Conservation (phyloP, 768 basidiomycete genomes). For the Tulasnella sp. region DNA sequence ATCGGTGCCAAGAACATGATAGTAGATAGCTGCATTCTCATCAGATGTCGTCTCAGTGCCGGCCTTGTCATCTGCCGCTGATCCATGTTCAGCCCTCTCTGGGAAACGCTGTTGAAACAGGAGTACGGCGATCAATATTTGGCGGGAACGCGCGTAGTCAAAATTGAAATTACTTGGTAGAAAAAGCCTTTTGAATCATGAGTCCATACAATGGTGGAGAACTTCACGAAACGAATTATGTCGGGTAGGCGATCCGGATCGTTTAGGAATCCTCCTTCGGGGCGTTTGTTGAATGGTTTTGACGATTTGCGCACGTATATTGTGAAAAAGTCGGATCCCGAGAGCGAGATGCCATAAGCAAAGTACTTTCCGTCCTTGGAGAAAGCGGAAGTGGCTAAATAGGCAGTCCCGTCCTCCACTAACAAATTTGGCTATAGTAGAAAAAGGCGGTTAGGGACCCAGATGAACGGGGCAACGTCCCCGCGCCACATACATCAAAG, state of each 20-base stretch:
- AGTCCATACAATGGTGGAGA: conserved; percentile 64
- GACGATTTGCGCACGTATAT: conserved; percentile 59
- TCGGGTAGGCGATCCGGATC: conserved; percentile 50
- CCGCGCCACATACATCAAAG: conserved; percentile 53
- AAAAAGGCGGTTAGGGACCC: neutral
- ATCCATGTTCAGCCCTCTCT: conserved; percentile 40
- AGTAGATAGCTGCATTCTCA: conserved; percentile 64
- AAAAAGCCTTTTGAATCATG: conserved; percentile 77
- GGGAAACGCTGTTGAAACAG: conserved; percentile 46
- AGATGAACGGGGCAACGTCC: neutral
- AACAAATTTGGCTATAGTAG: conserved; percentile 61
- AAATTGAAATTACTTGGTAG: conserved; percentile 48
- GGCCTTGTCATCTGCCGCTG: conserved; percentile 35
- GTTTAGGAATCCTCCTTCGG: conserved; percentile 25
- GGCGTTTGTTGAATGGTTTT: conserved; percentile 48
- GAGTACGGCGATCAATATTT: neutral
- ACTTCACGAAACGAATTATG: conserved; percentile 68
- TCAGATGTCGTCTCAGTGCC: conserved; percentile 56
- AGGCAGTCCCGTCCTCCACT: conserved; percentile 62
- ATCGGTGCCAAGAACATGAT: conserved; percentile 61
- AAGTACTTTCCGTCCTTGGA: conserved; percentile 62
- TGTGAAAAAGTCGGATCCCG: conserved; percentile 62
- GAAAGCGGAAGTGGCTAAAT: conserved; percentile 52
- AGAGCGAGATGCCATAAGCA: conserved; percentile 68
- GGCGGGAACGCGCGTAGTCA: neutral